A percentile compares a stretch with the other conserved stretches of the same genome.
Conservation (phyloP, 306 rosid species). For the Fragaria vesca region DNA sequence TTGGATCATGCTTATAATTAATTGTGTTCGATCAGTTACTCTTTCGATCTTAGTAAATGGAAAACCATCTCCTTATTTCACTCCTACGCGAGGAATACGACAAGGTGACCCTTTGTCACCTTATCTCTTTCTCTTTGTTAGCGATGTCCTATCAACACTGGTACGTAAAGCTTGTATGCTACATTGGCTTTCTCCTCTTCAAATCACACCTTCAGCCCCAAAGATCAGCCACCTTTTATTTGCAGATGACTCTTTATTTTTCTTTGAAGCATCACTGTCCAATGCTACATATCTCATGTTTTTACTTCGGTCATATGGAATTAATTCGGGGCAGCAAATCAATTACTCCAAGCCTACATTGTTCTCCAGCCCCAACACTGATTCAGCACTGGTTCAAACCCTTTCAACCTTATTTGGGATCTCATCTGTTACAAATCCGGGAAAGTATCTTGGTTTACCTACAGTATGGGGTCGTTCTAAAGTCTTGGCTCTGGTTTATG, state of each 20-base stretch:
- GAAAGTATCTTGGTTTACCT: background rate
- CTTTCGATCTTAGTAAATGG: no score
- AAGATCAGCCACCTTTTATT: background rate
- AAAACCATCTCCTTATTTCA: no score
- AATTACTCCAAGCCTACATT: background rate
- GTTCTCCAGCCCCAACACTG: background rate
- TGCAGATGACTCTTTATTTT: background rate
- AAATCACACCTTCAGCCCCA: background rate
- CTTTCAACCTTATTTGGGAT: background rate
- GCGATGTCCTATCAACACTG: background rate
- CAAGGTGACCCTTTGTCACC: no score
- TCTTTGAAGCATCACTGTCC: background rate
- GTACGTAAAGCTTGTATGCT: background rate
- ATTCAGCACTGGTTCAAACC: no score
- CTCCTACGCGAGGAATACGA: no score
- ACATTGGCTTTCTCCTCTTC: background rate
- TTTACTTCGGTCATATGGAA: no score
- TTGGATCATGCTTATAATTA: no score
- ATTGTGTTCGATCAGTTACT: background rate
- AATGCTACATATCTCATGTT: background rate
- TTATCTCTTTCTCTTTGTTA: background rate
- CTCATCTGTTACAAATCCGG: background rate
- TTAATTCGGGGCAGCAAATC: background rate
- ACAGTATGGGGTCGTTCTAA: background rate
- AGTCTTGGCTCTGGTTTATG: no score